Conservation (phyloP, 495 filamentous ascomycete species). For the Penicillium fimorum region DNA sequence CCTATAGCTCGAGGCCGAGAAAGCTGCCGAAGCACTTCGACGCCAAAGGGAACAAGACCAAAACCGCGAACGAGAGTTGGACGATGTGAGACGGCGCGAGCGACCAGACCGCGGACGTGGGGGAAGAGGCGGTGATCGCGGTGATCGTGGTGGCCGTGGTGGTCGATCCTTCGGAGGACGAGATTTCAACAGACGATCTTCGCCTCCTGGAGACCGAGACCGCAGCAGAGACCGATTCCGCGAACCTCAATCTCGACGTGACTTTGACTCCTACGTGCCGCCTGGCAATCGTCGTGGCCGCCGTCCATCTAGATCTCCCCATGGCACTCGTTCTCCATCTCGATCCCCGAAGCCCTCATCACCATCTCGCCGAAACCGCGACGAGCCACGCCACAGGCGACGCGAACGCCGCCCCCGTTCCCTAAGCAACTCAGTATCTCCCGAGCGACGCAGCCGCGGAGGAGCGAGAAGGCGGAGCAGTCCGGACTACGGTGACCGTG, state of each 20-base stretch:
- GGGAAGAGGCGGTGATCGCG: conserved; percentile 47
- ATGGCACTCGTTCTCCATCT: conserved; percentile 36
- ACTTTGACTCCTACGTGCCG: conserved; percentile 59
- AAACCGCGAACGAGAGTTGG: conserved; percentile 57
- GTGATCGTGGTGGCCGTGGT: conserved; percentile 36
- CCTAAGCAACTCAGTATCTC: conserved; percentile 39
- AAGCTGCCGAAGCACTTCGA: conserved; percentile 71
- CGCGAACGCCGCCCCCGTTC: conserved; percentile 37
- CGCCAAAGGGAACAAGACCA: conserved; percentile 66
- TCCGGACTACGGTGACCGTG: conserved; percentile 51
- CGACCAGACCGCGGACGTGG: conserved; percentile 65
- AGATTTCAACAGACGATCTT: conserved; percentile 55
- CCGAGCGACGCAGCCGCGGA: conserved; percentile 35
- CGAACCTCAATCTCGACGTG: conserved; percentile 51
- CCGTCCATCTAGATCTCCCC: conserved; percentile 36
- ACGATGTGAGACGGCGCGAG: conserved; percentile 68
- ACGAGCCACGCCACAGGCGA: conserved; percentile 27
- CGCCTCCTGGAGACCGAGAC: conserved; percentile 58
- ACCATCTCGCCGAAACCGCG: conserved; percentile 27
- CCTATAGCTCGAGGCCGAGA: conserved; percentile 75
- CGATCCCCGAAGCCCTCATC: conserved; percentile 34
- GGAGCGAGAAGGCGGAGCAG: conserved; percentile 39
- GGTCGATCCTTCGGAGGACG: conserved; percentile 45
- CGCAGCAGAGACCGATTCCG: conserved; percentile 54
- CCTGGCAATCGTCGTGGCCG: conserved; percentile 36